Evolutionary conservation across 2,329 filamentous ascomycete genomes (phyloP).

Genomic region (Aspergillus puulaauensis): DNA sequence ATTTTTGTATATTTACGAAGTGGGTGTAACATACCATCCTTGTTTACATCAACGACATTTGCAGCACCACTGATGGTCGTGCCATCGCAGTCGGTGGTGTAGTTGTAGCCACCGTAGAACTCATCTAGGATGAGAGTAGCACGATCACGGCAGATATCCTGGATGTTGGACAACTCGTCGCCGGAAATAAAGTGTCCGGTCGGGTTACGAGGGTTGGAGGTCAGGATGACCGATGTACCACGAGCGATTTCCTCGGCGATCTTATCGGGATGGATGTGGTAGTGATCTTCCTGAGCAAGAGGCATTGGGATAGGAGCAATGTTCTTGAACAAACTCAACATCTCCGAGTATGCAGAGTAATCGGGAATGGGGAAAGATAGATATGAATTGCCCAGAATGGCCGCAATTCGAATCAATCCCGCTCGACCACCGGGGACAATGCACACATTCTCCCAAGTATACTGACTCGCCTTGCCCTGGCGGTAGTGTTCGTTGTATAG

Average conservation of each 20-base stretch:
- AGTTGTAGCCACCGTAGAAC: conserved; percentile 97
- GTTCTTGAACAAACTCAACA: conserved; percentile 93
- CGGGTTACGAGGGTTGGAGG: conserved; percentile 92
- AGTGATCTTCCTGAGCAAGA: conserved; percentile 78
- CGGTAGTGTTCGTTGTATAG: conserved; percentile 94
- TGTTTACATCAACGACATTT: conserved; percentile 85
- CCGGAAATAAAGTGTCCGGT: conserved; percentile 85
- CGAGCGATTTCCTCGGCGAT: conserved; percentile 88
- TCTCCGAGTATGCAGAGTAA: conserved; percentile 97
- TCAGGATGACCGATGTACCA: conserved; percentile 84
- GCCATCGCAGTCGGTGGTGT: conserved; percentile 88
- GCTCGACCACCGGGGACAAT: conserved; percentile 93
- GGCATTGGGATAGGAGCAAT: conserved; percentile 87
- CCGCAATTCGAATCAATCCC: conserved; percentile 90
- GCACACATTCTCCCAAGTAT: conserved; percentile 96
- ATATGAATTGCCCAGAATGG: conserved; percentile 88
- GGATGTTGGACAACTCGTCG: conserved; percentile 83
- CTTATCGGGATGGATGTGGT: conserved; percentile 90
- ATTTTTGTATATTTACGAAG: background rate
- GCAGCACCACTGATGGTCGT: conserved; percentile 84
- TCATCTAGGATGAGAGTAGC: conserved; percentile 94
- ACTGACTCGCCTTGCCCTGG: conserved; percentile 81
- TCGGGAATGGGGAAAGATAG: conserved; percentile 92
- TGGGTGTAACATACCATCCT: conserved; percentile 54
- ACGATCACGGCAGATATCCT: conserved; percentile 86